Base-by-base conservation (phyloP, 768 basidiomycete species). In the Phanerochaete carnosa region DNA sequence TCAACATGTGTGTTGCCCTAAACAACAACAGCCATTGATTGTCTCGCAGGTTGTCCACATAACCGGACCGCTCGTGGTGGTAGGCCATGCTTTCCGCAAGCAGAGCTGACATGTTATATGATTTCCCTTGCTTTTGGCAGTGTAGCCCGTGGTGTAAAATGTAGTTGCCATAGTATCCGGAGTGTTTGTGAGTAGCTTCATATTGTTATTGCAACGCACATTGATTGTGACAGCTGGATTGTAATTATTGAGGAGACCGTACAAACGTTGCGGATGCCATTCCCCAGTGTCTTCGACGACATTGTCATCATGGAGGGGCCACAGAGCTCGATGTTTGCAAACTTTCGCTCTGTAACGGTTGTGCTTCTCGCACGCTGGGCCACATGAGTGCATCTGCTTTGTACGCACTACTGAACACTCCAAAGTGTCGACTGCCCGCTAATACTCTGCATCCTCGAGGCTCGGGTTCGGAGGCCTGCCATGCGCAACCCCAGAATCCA, bases 181-280 rank as follows among this genome's bases (percentile, higher is more conserved):
- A 0, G 72, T 74, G 66, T 75, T 75, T 0, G 74, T 77, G 0
- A 81, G 23, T 0, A 82, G 60, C 51, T 82, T 82, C 0, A 47
- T 46, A 57, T 83, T 76, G 55, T 80, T 74, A 58, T 83, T 82
- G 58, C 74, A 78, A 0, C 69, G 62, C 0, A 57, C 54, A 29
- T 66, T 63, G 3, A 70, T 29, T 0, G 70, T 29, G 1, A 79
- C 63, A 0, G 55, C 55, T 0, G 75, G 75, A 13, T 67, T 68
- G 68, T 63, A 70, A 2, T 8, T 57, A 45, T 73, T 73, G n/a
- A 72, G 2, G 35, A 55, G 66, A 0, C 50, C 60, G 49, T 58
- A 68, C 19, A 35, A 1, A 1, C 67, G 52, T 26, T 65, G 62
- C 8, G 57, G 45, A 0, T 46, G 57, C 65, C 69, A 70, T 15